Evolutionary conservation across 2,329 filamentous ascomycete species (phyloP), one percentile per base, ranked within the genome.

Genomic region (Mycosphaerella arachidis): DNA sequence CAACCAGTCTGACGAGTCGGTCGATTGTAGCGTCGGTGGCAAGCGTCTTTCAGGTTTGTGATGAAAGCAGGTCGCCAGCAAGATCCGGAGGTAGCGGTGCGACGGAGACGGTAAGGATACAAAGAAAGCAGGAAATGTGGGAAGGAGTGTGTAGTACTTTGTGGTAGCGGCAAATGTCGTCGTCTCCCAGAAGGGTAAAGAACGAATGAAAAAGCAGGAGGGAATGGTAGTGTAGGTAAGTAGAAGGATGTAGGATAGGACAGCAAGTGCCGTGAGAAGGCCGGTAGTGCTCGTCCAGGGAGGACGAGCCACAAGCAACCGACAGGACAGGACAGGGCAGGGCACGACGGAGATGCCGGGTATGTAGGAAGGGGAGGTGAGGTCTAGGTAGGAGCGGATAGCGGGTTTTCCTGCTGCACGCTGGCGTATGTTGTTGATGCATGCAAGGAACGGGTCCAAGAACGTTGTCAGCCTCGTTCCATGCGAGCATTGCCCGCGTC

Each of bases 21-120:
- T 55, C 27, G 18, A 33, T 24, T 18, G 40, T 53, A 31, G 29
- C 18, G 56, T 33, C 45, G 50, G 40, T 55, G 43, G 57, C 57
- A 59, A 59, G 52, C 52, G 57, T 59, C 52, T 55, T 55, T 58
- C 27, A 54, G 56, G 56, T 16, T 30, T 35, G 35, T 53, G 50
- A 51, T 59, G 57, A 59, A 59, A 59, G 57, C 24, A 18, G 12
- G 27, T 35, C 7, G 27, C 16, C n/a, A 52, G 50, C 29, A 2
- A 37, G 52, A 33, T 12, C 6, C 9, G 40, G 13, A 30, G 12
- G 27, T 6, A 37, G 56, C 20, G 56, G 57, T 51, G 45, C 20
- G 31, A 59, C 45, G 52, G 24, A 55, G 40, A 13, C 18, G 51
- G 51, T 33, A 43, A 48, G 31, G 52, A 59, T 33, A 55, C 50